A percentile compares a stretch with the other conserved stretches of the same genome.
Conservation (phyloP, 768 basidiomycete genomes). For the Agaricus bisporus region DNA sequence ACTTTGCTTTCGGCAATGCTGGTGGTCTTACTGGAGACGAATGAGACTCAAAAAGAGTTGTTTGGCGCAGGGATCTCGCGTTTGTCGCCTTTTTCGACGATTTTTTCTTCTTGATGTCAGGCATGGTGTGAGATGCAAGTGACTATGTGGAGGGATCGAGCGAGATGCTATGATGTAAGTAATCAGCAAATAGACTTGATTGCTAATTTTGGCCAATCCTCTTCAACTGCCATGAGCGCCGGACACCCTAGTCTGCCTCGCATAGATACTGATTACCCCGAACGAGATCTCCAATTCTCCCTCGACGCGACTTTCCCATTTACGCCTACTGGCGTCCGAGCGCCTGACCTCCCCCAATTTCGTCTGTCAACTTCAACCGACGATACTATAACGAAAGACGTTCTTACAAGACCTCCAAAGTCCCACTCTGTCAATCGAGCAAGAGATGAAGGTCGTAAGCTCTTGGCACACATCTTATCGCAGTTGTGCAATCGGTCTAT, state of each 20-base stretch:
- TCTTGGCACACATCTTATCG: conserved; percentile 57
- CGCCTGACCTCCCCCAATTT: conserved; percentile 8
- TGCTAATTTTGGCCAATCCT: background rate
- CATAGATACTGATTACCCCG: conserved; percentile 8
- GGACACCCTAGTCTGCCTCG: conserved; percentile 5
- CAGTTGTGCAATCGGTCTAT: conserved; percentile 53
- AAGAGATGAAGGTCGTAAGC: conserved; percentile 60
- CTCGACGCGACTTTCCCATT: conserved; percentile 7
- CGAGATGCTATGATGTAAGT: background rate
- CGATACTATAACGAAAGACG: background rate
- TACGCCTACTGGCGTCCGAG: conserved; percentile 3
- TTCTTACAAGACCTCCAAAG: background rate
- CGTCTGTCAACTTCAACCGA: conserved; percentile 10
- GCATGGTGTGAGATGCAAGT: background rate
- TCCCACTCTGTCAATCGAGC: conserved; percentile 18
- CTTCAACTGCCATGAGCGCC: background rate
- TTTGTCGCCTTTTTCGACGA: conserved; percentile 8
- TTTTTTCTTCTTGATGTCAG: conserved; percentile 3
- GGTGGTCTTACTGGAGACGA: conserved; percentile 13
- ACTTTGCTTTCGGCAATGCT: background rate
- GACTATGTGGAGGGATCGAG: background rate
- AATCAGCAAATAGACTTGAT: background rate
- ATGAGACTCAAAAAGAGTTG: conserved; percentile 30
- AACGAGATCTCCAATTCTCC: background rate
- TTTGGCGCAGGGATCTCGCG: conserved; percentile 33